Evolutionary conservation across 2,329 filamentous ascomycete genomes (phyloP), one percentile per base, ranked within the genome.

Genomic region (Thielaviopsis euricoi): DNA sequence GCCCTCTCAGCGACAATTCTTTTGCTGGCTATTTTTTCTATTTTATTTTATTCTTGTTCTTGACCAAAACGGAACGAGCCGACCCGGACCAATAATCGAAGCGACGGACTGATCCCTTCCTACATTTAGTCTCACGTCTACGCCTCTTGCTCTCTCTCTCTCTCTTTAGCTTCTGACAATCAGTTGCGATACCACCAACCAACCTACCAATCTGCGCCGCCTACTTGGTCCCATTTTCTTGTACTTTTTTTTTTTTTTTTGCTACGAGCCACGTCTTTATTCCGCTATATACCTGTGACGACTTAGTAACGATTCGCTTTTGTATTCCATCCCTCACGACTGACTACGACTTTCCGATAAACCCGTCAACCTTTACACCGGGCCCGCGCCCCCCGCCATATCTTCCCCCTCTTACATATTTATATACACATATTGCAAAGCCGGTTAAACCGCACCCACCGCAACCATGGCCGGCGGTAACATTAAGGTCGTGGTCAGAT

Each of bases 401-500:
- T 23, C 53, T 19, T 9, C 19, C 22, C 25, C 29, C 26, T 10
- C 12, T 19, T 21, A 17, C 3, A 29, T 48, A 15, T 29, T 33
- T 12, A 9, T 40, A 33, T 6, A 33, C 29, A 6, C 12, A 6
- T 33, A n/a, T 4, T n/a, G 13, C n/a, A 43, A 6, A 43, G 15
- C 13, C 37, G 37, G 15, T 17, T 55, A 50, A n/a, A 22, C 52
- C 48, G 43, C 26, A 50, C 7, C 22, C 40, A 49, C 51, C 52
- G 46, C 25, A 52, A 57, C 51, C n/a, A 55, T 59, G 58, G 43
- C 56, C 37, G 89, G 87, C 74, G 90, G 93, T 69, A 98, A 98
- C 70, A 98, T 98, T 72, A 98, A 98, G 84, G 93, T 98, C 75
- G 93, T 98, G 77, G 93, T 98, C 76, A 83, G 93, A 75, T 85